A percentile compares a stretch with the other conserved stretches of the same genome.
These are phyloP conservation scores for Catharanthus roseus DNA, from an alignment of 257 asterid genomes.

Conservation along the genomic window DNA sequence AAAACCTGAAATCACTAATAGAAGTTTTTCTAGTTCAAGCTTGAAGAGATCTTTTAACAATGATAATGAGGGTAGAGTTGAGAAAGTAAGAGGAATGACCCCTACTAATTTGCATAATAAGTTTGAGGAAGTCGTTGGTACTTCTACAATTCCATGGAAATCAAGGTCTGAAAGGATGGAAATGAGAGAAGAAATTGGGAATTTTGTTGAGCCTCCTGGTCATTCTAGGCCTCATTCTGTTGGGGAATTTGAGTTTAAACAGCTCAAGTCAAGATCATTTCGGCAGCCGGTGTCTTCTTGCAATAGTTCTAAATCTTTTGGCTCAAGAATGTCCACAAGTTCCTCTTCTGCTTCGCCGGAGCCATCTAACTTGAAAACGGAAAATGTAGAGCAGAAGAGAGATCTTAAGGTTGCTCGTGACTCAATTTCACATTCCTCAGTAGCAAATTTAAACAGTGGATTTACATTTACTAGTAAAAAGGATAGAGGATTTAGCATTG, in stretches of 20 bases:
- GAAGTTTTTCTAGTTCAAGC: conserved; percentile 13
- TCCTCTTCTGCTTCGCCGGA: conserved; percentile 34
- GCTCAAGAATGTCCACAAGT: neutral
- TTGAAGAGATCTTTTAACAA: conserved; percentile 22
- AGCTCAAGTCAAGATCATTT: conserved; percentile 31
- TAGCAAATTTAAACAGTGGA: conserved; percentile 22
- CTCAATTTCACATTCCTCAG: conserved; percentile 22
- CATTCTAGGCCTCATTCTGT: conserved; percentile 54
- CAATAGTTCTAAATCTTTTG: conserved; percentile 13
- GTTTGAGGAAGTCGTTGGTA: conserved; percentile 48
- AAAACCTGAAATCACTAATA: conserved; percentile 20
- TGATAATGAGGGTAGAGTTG: conserved; percentile 26
- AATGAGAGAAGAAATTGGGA: conserved; percentile 25
- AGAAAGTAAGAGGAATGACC: conserved; percentile 39
- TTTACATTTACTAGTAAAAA: conserved; percentile 14
- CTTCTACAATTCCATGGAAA: conserved; percentile 36
- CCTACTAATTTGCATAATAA: conserved; percentile 57
- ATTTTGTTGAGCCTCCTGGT: conserved; percentile 13
- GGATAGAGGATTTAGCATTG: conserved; percentile 24
- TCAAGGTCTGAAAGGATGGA: conserved; percentile 47
- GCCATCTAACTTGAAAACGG: conserved; percentile 18
- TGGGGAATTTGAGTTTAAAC: conserved; percentile 50
- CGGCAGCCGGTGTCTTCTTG: conserved; percentile 18
- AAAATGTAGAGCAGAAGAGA: conserved; percentile 23
- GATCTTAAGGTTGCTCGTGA: conserved; percentile 14